Evolutionary conservation across 306 rosid genomes (phyloP).

Genomic region (Quillaja saponaria): DNA sequence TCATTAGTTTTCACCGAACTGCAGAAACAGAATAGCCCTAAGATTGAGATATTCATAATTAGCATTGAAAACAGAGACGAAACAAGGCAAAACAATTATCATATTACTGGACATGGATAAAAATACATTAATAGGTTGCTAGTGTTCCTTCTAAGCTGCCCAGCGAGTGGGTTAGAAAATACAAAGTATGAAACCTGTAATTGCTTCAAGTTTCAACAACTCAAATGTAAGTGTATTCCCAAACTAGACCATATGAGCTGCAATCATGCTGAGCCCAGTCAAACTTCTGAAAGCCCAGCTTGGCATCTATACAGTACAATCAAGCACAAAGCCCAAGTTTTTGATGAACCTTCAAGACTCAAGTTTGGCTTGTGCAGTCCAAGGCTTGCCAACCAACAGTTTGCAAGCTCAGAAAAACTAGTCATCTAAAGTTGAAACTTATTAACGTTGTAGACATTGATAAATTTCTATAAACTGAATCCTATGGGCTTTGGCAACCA

Average conservation of each 20-base stretch:
- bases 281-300: not conserved
- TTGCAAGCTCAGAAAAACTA: conserved; percentile 13
- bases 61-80: not conserved
- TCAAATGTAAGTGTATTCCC: not conserved
- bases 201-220: too few species aligned
- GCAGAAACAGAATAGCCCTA: not conserved
- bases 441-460: not conserved
- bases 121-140: not conserved
- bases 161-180: too few species aligned
- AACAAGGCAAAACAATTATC: not conserved
- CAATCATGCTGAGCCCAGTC: not conserved
- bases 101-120: too few species aligned
- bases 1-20: conserved; percentile 16
- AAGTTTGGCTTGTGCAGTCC: not conserved
- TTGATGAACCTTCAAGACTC: not conserved
- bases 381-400: conserved; percentile 10
- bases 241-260: too few species aligned
- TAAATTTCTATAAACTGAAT: too few species aligned
- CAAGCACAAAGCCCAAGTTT: not conserved
- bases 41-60: conserved; percentile 1
- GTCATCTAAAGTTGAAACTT: not conserved
- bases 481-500: too few species aligned
- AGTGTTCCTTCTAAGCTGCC: not conserved
- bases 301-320: not conserved
- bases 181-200: too few species aligned